phyloP scores from a whole-genome alignment of 2,329 filamentous ascomycete genomes.

The Microcera coccophila region DNA sequence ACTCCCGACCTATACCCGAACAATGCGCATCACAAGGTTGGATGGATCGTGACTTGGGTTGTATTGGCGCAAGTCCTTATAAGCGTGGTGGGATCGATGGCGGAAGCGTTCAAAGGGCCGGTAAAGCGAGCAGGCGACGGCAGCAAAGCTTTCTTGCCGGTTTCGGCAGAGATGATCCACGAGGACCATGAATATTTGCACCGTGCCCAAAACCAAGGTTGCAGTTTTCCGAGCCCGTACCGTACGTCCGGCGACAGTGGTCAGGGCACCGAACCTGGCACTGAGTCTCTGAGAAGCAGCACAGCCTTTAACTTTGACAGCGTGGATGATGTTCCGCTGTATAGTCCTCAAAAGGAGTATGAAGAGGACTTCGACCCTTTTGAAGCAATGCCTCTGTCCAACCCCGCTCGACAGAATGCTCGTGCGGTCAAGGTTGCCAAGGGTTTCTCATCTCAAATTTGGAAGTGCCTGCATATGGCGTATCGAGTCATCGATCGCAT shows the following conservation, averaged over 20 bases:
- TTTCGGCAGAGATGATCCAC: constrained; percentile 45
- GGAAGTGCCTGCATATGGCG: constrained; percentile 54
- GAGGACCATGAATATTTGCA: constrained; percentile 15
- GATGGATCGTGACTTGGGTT: constrained; percentile 77
- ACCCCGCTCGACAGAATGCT: constrained; percentile 43
- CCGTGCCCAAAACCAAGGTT: constrained; percentile 35
- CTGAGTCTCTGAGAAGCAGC: constrained; percentile 62
- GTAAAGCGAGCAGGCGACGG: background rate
- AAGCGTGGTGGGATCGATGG: constrained; percentile 60
- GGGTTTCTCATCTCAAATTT: constrained; percentile 52
- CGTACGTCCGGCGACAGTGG: constrained; percentile 69
- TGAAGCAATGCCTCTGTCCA: constrained; percentile 21
- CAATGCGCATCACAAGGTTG: constrained; percentile 84
- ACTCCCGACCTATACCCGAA: constrained; percentile 84
- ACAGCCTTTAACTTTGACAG: constrained; percentile 55
- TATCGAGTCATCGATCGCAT: constrained; percentile 71
- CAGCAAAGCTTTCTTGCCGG: constrained; percentile 55
- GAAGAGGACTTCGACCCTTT: constrained; percentile 46
- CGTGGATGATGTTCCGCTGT: constrained; percentile 38
- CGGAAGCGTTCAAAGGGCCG: constrained; percentile 21
- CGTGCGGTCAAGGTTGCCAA: constrained; percentile 52
- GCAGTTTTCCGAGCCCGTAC: constrained; percentile 44
- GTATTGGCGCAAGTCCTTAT: constrained; percentile 67
- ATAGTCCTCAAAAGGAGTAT: constrained; percentile 44
- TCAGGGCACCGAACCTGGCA: constrained; percentile 68